Evolutionary conservation across 2,329 filamentous ascomycete species (phyloP).

Genomic region (Diatrype stigma): DNA sequence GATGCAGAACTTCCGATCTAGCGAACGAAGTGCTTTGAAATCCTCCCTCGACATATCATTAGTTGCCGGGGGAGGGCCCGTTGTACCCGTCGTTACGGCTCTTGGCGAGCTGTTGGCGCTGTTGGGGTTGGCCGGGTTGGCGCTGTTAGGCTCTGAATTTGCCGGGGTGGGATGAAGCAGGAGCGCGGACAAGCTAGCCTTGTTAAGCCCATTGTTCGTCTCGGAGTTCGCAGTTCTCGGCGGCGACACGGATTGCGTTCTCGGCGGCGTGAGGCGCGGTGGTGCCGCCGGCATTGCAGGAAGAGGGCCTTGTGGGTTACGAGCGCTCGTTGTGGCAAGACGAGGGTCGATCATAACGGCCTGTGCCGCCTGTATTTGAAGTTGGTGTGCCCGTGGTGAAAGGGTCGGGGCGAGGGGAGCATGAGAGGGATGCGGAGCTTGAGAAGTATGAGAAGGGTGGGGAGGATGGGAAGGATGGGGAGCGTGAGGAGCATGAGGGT

Average conservation of each 20-base stretch:
- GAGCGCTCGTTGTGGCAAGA: slow-evolving; percentile 27
- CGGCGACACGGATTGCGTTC: slow-evolving; percentile 46
- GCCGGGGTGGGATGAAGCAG: slow-evolving; percentile 48
- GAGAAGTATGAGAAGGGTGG: no score
- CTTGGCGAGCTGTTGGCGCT: slow-evolving; percentile 48
- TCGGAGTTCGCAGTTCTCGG: slow-evolving; percentile 39
- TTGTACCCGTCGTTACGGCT: slow-evolving; percentile 23
- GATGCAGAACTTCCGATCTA: slow-evolving; percentile 55
- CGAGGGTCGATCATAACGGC: slow-evolving; percentile 37
- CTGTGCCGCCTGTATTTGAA: slow-evolving; percentile 39
- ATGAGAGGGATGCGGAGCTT: neutral
- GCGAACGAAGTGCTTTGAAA: slow-evolving; percentile 58
- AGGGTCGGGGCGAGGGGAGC: slow-evolving; percentile 4
- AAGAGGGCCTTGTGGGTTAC: slow-evolving; percentile 40
- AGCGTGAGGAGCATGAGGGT: slow-evolving; percentile 21
- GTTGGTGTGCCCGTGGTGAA: slow-evolving; percentile 41
- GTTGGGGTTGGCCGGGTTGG: slow-evolving; percentile 36
- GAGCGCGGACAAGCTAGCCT: slow-evolving; percentile 43
- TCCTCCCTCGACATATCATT: slow-evolving; percentile 48
- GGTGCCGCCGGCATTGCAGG: slow-evolving; percentile 32
- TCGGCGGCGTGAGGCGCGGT: slow-evolving; percentile 37
- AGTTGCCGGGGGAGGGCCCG: neutral
- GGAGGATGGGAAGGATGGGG: neutral
- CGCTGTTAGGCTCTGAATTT: slow-evolving; percentile 42
- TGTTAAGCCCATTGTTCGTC: slow-evolving; percentile 26